Percentiles rank a stretch among this genome's conserved stretches.
phyloP scores from a whole-genome alignment of 495 filamentous ascomycete species.

The Aspergillus campestris region DNA sequence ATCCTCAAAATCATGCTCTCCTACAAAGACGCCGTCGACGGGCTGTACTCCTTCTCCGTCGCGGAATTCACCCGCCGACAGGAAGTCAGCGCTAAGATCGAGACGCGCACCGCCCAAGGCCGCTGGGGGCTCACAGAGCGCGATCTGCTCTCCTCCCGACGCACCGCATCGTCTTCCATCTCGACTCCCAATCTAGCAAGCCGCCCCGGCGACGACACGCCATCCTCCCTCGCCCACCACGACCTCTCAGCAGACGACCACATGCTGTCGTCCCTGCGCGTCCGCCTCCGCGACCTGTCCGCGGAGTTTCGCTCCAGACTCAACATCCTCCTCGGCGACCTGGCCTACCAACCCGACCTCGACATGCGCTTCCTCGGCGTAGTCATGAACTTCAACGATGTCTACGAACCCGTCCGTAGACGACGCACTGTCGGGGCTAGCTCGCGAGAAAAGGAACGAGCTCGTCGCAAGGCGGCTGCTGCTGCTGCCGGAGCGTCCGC shows the following conservation, averaged over 20 bases:
- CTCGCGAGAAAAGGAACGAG: conserved; percentile 31
- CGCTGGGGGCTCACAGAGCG: conserved; percentile 57
- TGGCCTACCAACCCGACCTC: conserved; percentile 87
- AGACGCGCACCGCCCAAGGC: conserved; percentile 50
- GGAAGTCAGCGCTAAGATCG: conserved; percentile 67
- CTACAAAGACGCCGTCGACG: conserved; percentile 90
- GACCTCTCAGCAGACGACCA: conserved; percentile 46
- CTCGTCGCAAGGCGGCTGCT: conserved; percentile 20
- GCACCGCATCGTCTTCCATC: conserved; percentile 11
- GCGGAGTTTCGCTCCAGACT: conserved; percentile 65
- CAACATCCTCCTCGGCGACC: conserved; percentile 75
- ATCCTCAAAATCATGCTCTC: conserved; percentile 90
- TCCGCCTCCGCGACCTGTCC: conserved; percentile 60
- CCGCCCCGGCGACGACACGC: conserved; percentile 24
- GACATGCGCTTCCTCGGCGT: conserved; percentile 94
- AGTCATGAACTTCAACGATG: conserved; percentile 98
- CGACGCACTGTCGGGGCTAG: conserved; percentile 29
- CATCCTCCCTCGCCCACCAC: conserved; percentile 21
- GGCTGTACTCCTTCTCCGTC: conserved; percentile 86
- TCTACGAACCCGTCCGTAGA: conserved; percentile 67
- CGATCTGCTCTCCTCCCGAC: conserved; percentile 30
- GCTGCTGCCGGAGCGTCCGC: conserved; percentile 8
- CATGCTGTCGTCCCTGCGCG: conserved; percentile 67
- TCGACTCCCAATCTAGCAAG: conserved; percentile 21
- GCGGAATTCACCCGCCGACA: conserved; percentile 88